These are phyloP conservation scores for Vanrija pseudolonga DNA, from an alignment of 1,284 basidiomycete genomes.

Conservation along the genomic window DNA sequence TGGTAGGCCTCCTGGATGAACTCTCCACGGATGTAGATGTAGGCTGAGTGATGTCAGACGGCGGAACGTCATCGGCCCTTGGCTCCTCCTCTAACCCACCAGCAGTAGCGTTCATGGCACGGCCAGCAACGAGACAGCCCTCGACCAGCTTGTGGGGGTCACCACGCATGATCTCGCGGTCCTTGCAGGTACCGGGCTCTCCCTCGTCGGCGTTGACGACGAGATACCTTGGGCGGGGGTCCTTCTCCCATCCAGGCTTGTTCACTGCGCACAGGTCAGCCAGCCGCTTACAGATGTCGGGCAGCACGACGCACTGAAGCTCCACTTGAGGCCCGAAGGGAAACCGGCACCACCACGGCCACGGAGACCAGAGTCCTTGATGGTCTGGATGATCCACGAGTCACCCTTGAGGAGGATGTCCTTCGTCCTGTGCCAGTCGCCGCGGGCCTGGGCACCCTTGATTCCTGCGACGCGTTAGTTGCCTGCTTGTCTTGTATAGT, in stretches of 20 bases:
- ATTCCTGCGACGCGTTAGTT: conserved; percentile 50
- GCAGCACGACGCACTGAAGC: conserved; percentile 62
- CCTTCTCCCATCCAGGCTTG: conserved; percentile 97
- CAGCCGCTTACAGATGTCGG: too few relatives aligned
- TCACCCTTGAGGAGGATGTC: conserved; percentile 90
- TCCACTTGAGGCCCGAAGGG: conserved; percentile 96
- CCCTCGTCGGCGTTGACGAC: conserved; percentile 99
- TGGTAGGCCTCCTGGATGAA: conserved; percentile 94
- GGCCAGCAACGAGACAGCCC: conserved; percentile 95
- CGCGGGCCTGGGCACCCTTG: conserved; percentile 83
- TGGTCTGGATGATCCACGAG: conserved; percentile 92
- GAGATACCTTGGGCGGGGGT: conserved; percentile 85
- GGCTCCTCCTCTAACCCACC: conserved; percentile 37
- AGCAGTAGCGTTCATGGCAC: conserved; percentile 90
- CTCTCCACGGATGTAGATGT: conserved; percentile 99
- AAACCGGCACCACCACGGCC: conserved; percentile 97
- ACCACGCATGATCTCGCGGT: conserved; percentile 94
- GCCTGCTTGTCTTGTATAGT: background rate
- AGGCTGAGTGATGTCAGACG: conserved; percentile 55
- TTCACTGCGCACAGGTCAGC: conserved; percentile 53
- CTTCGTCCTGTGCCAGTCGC: conserved; percentile 97
- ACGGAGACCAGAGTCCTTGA: conserved; percentile 93
- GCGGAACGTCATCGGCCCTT: background rate
- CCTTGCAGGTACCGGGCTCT: conserved; percentile 98
- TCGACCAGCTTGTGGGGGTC: conserved; percentile 98